phyloP scores from a whole-genome alignment of 2,329 filamentous ascomycete species.

The Myriosclerotinia scirpicola region DNA sequence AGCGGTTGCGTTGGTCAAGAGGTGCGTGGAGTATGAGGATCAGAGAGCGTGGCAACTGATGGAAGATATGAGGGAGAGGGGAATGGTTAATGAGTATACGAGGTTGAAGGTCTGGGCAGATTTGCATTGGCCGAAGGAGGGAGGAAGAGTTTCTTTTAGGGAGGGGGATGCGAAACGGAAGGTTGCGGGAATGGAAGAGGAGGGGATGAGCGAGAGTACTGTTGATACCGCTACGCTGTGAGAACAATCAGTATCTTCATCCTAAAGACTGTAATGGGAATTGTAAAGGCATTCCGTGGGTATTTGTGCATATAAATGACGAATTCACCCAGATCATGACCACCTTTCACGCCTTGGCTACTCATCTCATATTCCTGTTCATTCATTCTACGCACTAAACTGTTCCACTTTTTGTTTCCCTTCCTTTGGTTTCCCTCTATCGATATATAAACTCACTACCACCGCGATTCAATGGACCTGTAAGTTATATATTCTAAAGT shows the following conservation, averaged over 20 bases:
- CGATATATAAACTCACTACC: too few relatives aligned
- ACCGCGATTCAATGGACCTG: too few relatives aligned
- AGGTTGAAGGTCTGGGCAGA: constrained; percentile 15
- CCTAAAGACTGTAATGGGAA: not conserved
- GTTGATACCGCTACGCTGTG: not conserved
- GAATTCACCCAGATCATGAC: not conserved
- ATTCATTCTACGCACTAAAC: too few relatives aligned
- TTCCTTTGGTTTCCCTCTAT: too few relatives aligned
- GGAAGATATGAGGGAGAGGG: constrained; percentile 32
- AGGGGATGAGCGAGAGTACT: too few relatives aligned
- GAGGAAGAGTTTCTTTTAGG: not conserved
- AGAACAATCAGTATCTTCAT: not conserved
- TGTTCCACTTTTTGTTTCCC: too few relatives aligned
- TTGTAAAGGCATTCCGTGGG: not conserved
- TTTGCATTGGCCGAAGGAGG: constrained; percentile 9
- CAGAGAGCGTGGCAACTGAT: constrained; percentile 33
- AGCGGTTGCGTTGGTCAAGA: constrained; percentile 28
- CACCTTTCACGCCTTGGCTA: not conserved
- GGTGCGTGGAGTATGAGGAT: constrained; percentile 32
- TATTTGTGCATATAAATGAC: not conserved
- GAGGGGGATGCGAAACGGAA: not conserved
- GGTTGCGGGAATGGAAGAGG: too few relatives aligned
- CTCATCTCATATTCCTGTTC: too few relatives aligned
- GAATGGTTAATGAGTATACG: constrained; percentile 7
- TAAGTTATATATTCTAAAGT: too few relatives aligned